A percentile compares a stretch with the other conserved stretches of the same genome.
These are phyloP conservation scores for Yarrowia sp. DNA, from an alignment of 805 yeast genomes.

Conservation along the genomic window DNA sequence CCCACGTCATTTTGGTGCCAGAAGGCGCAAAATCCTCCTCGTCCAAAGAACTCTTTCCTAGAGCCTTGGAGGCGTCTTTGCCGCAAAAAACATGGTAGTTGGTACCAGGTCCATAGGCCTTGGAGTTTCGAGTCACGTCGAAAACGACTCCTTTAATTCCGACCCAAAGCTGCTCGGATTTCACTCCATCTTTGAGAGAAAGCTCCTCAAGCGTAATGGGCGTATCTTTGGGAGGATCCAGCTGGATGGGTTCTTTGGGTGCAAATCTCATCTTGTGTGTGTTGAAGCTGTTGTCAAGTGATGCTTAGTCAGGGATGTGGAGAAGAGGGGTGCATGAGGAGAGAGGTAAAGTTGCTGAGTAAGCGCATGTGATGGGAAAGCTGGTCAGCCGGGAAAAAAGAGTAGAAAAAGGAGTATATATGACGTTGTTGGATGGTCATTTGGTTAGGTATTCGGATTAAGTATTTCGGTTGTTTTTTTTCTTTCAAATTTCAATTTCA, in stretches of 20 bases:
- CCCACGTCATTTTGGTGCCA: constrained; percentile 27
- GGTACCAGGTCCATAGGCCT: constrained; percentile 73
- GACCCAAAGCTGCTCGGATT: constrained; percentile 54
- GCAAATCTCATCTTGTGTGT: constrained; percentile 29
- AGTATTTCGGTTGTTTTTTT: neutral
- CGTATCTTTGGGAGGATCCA: constrained; percentile 51
- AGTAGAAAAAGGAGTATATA: too few species aligned
- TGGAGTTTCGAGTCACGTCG: constrained; percentile 65
- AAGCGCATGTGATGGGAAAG: neutral
- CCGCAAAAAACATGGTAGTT: constrained; percentile 72
- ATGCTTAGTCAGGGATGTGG: neutral
- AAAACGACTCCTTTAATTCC: constrained; percentile 74
- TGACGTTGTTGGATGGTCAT: neutral
- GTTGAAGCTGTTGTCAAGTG: neutral
- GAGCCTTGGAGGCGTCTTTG: constrained; percentile 70
- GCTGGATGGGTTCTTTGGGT: constrained; percentile 52
- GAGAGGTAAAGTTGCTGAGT: neutral
- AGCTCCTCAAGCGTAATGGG: constrained; percentile 45
- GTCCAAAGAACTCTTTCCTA: constrained; percentile 65
- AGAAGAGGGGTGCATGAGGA: neutral
- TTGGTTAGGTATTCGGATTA: too few species aligned
- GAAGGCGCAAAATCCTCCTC: constrained; percentile 47
- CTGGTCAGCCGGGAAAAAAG: neutral
- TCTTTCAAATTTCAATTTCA: neutral
- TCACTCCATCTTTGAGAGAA: constrained; percentile 46